Percentiles rank a stretch among this genome's conserved stretches.
Evolutionary conservation across 2,329 filamentous ascomycete genomes (phyloP).

Genomic region (Fusarium anthophilum): DNA sequence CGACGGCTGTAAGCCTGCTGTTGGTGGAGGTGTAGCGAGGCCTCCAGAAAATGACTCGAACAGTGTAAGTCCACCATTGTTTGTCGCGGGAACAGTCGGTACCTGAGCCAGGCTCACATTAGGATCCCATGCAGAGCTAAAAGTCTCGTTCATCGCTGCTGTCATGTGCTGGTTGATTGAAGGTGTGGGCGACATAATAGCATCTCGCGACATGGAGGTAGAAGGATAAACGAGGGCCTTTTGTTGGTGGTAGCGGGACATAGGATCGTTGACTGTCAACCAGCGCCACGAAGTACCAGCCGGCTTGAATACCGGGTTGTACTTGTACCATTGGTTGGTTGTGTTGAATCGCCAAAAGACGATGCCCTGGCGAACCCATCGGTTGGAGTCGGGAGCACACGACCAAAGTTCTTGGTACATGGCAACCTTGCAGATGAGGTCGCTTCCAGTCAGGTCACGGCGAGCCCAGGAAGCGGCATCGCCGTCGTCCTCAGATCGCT

Average conservation of each 20-base stretch:
- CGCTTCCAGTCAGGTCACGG: slow-evolving; percentile 58
- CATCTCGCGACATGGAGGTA: slow-evolving; percentile 49
- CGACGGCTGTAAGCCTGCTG: slow-evolving; percentile 59
- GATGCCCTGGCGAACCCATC: slow-evolving; percentile 67
- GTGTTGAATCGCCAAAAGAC: slow-evolving; percentile 71
- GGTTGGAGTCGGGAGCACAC: slow-evolving; percentile 54
- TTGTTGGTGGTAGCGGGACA: slow-evolving; percentile 67
- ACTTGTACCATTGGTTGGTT: slow-evolving; percentile 62
- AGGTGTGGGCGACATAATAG: slow-evolving; percentile 64
- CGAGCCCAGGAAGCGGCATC: slow-evolving; percentile 53
- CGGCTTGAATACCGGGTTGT: slow-evolving; percentile 58
- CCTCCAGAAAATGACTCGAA: slow-evolving; percentile 63
- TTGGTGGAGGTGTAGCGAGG: slow-evolving; percentile 66
- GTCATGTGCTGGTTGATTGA: slow-evolving; percentile 61
- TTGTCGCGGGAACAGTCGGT: slow-evolving; percentile 47
- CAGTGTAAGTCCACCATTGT: slow-evolving; percentile 50
- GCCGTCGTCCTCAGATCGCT: slow-evolving; percentile 53
- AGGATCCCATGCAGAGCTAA: slow-evolving; percentile 59
- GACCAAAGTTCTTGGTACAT: slow-evolving; percentile 76
- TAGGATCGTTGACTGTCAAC: slow-evolving; percentile 68
- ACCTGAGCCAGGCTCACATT: slow-evolving; percentile 46
- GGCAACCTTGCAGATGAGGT: slow-evolving; percentile 68
- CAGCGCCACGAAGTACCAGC: slow-evolving; percentile 69
- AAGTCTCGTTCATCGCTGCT: slow-evolving; percentile 67
- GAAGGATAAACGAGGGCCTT: slow-evolving; percentile 53